Evolutionary conservation across 768 basidiomycete species (phyloP).

Genomic region (Lentinula edodes): DNA sequence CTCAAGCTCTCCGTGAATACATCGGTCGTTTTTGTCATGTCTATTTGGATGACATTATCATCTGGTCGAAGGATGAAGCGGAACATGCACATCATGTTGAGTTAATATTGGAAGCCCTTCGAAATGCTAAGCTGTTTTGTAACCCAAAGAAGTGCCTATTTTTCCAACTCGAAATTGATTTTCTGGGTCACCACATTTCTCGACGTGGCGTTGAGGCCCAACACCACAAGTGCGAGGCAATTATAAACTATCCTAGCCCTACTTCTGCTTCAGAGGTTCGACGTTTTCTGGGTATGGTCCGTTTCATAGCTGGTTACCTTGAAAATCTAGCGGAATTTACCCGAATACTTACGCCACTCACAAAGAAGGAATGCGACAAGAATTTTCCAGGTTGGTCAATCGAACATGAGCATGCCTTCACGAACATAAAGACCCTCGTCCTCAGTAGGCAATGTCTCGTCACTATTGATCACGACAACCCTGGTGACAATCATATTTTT

Average conservation of each 20-base stretch:
- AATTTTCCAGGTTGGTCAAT: conserved; percentile 16
- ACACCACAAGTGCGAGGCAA: conserved; percentile 11
- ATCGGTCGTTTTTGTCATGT: conserved; percentile 29
- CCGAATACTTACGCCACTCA: conserved; percentile 12
- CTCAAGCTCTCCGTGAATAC: conserved; percentile 16
- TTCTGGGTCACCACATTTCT: conserved; percentile 20
- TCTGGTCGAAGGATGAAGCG: conserved; percentile 19
- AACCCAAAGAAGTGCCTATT: conserved; percentile 16
- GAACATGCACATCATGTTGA: conserved; percentile 15
- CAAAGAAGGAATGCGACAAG: conserved; percentile 11
- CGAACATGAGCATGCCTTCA: conserved; percentile 18
- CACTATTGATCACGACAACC: conserved; percentile 25
- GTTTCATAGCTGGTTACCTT: conserved; percentile 15
- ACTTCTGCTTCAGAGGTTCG: conserved; percentile 8
- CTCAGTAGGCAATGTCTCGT: too few species aligned
- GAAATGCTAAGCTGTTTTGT: conserved; percentile 12
- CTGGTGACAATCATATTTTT: conserved; percentile 20
- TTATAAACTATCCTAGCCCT: conserved; percentile 18
- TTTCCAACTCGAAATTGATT: conserved; percentile 4
- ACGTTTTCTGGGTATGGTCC: conserved; percentile 16
- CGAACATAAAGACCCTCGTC: too few species aligned
- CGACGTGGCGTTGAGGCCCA: conserved; percentile 15
- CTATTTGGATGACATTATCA: conserved; percentile 29
- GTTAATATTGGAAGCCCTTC: conserved; percentile 10
- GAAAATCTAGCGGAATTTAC: conserved; percentile 12